Evolutionary conservation across 2,329 filamentous ascomycete genomes (phyloP).

Genomic region (Ceratocystis destructans): DNA sequence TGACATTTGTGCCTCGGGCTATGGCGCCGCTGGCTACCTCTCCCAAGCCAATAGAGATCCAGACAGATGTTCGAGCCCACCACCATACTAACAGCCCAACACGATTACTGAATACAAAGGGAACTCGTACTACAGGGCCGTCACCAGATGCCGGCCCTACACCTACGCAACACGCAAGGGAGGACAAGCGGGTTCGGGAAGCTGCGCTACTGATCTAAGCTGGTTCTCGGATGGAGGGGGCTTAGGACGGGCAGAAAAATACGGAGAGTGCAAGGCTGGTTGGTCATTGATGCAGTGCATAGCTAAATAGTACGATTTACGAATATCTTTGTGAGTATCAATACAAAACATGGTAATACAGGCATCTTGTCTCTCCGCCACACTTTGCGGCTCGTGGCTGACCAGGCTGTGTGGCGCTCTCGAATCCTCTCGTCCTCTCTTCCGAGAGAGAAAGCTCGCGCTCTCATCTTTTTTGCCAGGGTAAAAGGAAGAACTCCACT

Average conservation of each 20-base stretch:
- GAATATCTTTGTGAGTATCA: neutral
- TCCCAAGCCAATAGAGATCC: neutral
- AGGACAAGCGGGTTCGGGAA: neutral
- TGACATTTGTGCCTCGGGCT: neutral
- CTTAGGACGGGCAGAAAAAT: no score
- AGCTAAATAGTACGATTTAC: neutral
- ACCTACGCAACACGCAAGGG: neutral
- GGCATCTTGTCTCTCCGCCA: neutral
- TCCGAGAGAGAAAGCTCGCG: neutral
- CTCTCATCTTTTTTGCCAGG: neutral
- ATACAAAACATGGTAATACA: slow-evolving; percentile 5
- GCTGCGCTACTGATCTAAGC: neutral
- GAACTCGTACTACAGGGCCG: neutral
- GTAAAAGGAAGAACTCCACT: neutral
- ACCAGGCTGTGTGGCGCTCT: neutral
- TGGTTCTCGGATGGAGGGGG: neutral
- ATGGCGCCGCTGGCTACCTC: neutral
- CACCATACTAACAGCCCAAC: neutral
- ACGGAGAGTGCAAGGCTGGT: no score
- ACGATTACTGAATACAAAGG: neutral
- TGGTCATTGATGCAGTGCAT: no score
- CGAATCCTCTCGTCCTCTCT: neutral
- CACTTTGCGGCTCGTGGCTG: neutral
- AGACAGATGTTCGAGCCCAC: neutral
- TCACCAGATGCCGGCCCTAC: neutral